Base-by-base conservation (phyloP, 129 eudicot species). In the Flaveria sonorensis region DNA sequence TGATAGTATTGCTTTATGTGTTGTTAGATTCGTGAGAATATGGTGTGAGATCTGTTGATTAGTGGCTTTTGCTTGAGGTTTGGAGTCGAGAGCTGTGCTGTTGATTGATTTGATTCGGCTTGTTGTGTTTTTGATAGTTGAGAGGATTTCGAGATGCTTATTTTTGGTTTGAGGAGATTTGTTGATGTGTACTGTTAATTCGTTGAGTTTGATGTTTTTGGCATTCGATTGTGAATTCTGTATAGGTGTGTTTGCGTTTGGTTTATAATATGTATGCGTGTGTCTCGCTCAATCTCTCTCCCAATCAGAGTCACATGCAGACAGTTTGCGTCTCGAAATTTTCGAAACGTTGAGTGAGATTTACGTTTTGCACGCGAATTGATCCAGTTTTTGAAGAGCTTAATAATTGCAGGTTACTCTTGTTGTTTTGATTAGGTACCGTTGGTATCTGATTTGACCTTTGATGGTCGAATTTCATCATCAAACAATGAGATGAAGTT, bases 371-470 rank as follows among this genome's bases (percentile, higher is more conserved):
- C 84, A 73, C 80, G 71, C 69, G 45, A 66, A 30, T 81, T 69
- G 42, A 80, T 80, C 75, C 83, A 80, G 43, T 80, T 73, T 46
- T 74, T 80, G 55, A 66, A 45, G 48, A 67, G 75, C 75, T 68
- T 74, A 28, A 21, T 10, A 24, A 20, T 73, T 26, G 18, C 78
- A 50, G 70, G 36, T 73, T 79, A 56, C 68, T 72, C 16, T 23
- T 65, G 74, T 64, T 64, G 68, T 50, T 23, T 10, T 2, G 15
- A 2, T 19, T 63, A 60, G 19, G 13, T 36, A 13, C 59, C 63
- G 77, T 52, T 53, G 26, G 36, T 66, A 64, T 43, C 69, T n/a
- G 45, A 71, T 73, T 73, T 72, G 83, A 79, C 83, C 48, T 62
- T 48, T 71, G 66, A 20, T 72, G 16, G 69, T 72, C 68, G 36